Percentiles rank a stretch among this genome's conserved stretches.
Conservation (phyloP, 345 rosid species). For the Brassica rapa region DNA sequence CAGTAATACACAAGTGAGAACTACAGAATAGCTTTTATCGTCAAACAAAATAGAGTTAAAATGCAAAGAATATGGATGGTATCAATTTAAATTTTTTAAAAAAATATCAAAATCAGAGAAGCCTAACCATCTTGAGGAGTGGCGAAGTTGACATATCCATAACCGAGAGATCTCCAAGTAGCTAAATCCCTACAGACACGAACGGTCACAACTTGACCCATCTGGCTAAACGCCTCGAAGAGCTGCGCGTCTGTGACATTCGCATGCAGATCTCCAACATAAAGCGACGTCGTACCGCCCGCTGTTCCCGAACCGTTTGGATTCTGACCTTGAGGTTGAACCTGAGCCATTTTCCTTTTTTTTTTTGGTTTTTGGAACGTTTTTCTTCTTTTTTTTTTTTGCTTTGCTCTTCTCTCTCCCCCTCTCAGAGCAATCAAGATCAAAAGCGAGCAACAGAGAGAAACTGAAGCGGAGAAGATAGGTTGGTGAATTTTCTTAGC, state of each 20-base stretch:
- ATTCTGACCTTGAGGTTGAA: slow-evolving; percentile 52
- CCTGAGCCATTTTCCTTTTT: slow-evolving; percentile 54
- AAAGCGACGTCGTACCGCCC: slow-evolving; percentile 73
- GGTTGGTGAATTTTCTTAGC: not conserved
- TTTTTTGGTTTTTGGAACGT: slow-evolving; percentile 11
- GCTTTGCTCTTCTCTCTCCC: slow-evolving; percentile 68
- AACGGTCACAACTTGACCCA: slow-evolving; percentile 84
- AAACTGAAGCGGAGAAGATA: not conserved
- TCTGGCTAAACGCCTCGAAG: slow-evolving; percentile 76
- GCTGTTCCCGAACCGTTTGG: slow-evolving; percentile 22
- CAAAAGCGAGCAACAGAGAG: slow-evolving; percentile 1
- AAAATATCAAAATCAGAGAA: not conserved
- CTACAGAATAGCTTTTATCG: not conserved
- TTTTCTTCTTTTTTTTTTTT: slow-evolving; percentile 12
- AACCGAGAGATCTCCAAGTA: slow-evolving; percentile 82
- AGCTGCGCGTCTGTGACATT: slow-evolving; percentile 82
- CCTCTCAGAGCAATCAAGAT: slow-evolving; percentile 36
- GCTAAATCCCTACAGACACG: slow-evolving; percentile 76
- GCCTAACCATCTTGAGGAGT: slow-evolving; percentile 71
- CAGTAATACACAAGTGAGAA: not conserved
- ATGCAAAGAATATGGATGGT: not conserved
- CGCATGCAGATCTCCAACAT: slow-evolving; percentile 85
- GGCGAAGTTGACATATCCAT: slow-evolving; percentile 84
- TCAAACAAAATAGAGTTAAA: not conserved
- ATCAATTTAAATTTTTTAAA: not conserved